Evolutionary conservation across 148 eudicot genomes (phyloP), one percentile per base, ranked within the genome.

Genomic region (Fagopyrum tataricum): DNA sequence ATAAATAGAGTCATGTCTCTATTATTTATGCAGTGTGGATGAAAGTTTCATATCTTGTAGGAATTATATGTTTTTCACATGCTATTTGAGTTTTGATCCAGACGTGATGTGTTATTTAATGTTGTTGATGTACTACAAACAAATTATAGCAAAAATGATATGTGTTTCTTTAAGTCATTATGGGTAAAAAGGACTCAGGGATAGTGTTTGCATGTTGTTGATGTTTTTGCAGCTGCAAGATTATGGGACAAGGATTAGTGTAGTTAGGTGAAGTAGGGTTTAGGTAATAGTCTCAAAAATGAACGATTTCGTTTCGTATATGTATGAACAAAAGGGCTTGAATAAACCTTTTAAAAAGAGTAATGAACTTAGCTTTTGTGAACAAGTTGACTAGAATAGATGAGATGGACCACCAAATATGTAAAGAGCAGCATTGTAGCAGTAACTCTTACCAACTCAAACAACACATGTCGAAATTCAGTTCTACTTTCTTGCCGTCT

Each of bases 401-500:
- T 23, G 14, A 62, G 68, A 62, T 31, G 68, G 2, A 69, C 24
- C 43, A 40, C 26, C 15, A 42, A n/a, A 42, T 43, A 15, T 26
- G 44, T 1, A 69, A 6, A 17, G 7, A 17, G 48, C 24, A 67
- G 17, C 46, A 13, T 14, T 15, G 20, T 67, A 39, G 46, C 15
- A 42, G 1, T 2, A 21, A 72, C 39, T 17, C 51, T 74, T 89
- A 92, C 97, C 96, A 67, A 71, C 82, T 87, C 76, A 93, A 83
- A 79, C 97, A 86, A 40, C 87, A 86, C 76, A 91, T 39, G 78
- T 93, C 91, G 26, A 93, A 72, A 47, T 72, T 87, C 78, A 91
- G 69, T 46, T 40, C 73, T 46, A 84, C 86, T 87, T 77, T 89
- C 72, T 81, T 77, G 71, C 91, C 84, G 31, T 79, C 79, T 49